Conservation (phyloP, 2,329 filamentous ascomycete species). For the Fusarium continuum region DNA sequence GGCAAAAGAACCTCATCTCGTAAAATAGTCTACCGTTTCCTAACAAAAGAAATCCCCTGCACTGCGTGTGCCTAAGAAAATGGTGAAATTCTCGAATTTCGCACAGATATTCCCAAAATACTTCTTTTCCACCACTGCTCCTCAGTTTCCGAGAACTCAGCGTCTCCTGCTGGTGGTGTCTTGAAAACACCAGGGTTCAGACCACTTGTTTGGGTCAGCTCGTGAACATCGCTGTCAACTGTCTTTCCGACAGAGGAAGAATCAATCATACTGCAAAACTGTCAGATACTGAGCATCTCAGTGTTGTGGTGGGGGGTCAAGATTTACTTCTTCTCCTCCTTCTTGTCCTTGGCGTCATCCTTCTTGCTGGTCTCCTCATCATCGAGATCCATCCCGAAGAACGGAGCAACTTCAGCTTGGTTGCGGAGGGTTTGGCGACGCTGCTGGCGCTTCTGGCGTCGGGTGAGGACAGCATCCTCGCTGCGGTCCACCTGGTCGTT, state of each 20-base stretch:
- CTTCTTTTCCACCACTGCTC: not conserved
- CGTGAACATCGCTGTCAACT: not conserved
- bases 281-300: not conserved
- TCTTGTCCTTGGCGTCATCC: not conserved
- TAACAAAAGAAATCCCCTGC: not conserved
- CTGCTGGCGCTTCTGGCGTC: not conserved
- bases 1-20: no score
- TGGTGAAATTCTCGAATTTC: not conserved
- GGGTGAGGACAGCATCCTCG: rapidly evolving
- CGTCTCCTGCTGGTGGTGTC: not conserved
- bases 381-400: not conserved
- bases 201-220: not conserved
- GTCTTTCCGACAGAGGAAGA: not conserved
- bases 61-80: not conserved
- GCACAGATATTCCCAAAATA: not conserved
- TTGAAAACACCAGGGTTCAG: not conserved
- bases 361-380: not conserved
- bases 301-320: rapidly evolving
- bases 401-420: not conserved
- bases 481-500: not conserved
- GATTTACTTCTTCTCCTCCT: not conserved
- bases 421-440: not conserved
- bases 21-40: not conserved
- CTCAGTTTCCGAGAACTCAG: not conserved
- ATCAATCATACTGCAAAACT: not conserved